phyloP scores from a whole-genome alignment of 352 stramenopile species.

The Phytophthora sojae region DNA sequence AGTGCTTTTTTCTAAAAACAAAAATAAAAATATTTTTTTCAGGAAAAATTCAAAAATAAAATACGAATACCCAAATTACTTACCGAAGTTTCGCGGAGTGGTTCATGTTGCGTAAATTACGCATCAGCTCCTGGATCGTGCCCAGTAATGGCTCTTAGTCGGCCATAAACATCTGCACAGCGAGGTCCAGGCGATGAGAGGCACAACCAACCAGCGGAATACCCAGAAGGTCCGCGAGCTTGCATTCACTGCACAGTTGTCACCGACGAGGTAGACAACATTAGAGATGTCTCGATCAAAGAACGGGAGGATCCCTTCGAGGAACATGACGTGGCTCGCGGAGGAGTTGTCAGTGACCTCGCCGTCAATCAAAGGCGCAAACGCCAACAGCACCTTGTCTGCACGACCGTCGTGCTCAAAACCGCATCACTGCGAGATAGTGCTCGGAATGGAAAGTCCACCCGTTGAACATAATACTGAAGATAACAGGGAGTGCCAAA shows the following conservation, averaged over 20 bases:
- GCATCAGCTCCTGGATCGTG: slow-evolving; percentile 1
- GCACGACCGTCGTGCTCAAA: slow-evolving; percentile 10
- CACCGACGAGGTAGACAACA: slow-evolving; percentile 4
- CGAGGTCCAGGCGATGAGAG: slow-evolving; percentile 9
- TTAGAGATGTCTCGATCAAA: background rate
- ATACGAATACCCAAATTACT: background rate
- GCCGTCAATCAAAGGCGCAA: too few relatives aligned
- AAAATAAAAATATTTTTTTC: background rate
- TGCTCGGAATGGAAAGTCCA: too few relatives aligned
- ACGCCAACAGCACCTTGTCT: too few relatives aligned
- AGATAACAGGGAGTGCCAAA: too few relatives aligned
- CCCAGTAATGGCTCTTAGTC: background rate
- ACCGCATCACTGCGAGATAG: slow-evolving; percentile 4
- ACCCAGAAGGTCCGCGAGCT: background rate
- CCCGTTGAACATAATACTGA: too few relatives aligned
- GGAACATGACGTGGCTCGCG: slow-evolving; percentile 10
- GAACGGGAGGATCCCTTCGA: slow-evolving; percentile 8
- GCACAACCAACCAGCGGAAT: slow-evolving; percentile 2
- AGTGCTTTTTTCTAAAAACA: background rate
- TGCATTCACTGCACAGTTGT: slow-evolving; percentile 13
- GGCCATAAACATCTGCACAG: background rate
- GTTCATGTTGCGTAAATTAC: background rate
- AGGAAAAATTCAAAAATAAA: background rate
- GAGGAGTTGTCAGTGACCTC: background rate
- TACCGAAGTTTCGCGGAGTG: background rate